Base-by-base conservation (phyloP, 768 basidiomycete genomes). In the Amanita molliuscula region DNA sequence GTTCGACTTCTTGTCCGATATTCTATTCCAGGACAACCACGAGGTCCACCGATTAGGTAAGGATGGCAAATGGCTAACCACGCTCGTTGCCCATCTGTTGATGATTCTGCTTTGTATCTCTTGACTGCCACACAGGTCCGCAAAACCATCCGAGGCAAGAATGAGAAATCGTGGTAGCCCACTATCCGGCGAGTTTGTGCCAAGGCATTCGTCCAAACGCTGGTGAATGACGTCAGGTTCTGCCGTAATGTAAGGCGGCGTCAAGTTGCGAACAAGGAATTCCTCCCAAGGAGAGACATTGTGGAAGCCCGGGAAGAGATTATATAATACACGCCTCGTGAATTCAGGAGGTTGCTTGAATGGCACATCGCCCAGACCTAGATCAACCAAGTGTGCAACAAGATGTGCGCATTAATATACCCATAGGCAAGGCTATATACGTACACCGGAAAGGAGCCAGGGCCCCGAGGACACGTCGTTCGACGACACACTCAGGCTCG, bases 361-460 rank as follows among this genome's bases (percentile, higher is more conserved):
- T 33, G 80, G 79, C 51, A 79, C 77, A 56, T 84, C 82, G 18
- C 82, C 82, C 47, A 84, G 70, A 61, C 81, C 82, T 84, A 59
- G 18, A 46, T 41, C n/a, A 43, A 48, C 25, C 8, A n/a, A n/a
- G n/a, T n/a, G n/a, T n/a, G n/a, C n/a, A n/a, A n/a, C n/a, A n/a
- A n/a, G n/a, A n/a, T n/a, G n/a, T n/a, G n/a, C n/a, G 18, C 10
- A 10, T 20, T 28, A 25, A n/a, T 21, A 28, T n/a, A 18, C 18
- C 10, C 23, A 11, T 36, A 7, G 15, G 28, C 21, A 10, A 53
- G 34, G 47, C 46, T 43, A 73, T 28, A 6, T 7, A 41, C 79
- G 58, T 60, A 87, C 86, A 83, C 65, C 87, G 75, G 57, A 82
- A 84, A 47, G 85, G 84, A 3, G 85, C 83, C 25, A 89, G 76